Percentiles rank a stretch among this genome's conserved stretches.
Evolutionary conservation across 1,139 yeast genomes (phyloP).

Genomic region (Pichia sp.): DNA sequence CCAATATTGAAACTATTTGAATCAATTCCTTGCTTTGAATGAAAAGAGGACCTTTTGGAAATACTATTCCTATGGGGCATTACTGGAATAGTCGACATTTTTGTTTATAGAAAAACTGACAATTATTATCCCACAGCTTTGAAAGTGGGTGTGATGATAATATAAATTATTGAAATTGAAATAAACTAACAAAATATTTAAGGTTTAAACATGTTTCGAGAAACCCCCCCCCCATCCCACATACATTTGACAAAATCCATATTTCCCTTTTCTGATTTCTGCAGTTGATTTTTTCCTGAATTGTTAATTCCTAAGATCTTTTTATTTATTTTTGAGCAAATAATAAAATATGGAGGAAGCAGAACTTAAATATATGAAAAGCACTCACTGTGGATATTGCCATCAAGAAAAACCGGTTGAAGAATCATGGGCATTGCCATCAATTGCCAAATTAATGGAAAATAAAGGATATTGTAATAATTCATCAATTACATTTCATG

Average conservation of each 20-base stretch:
- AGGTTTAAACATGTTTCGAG: too few relatives aligned
- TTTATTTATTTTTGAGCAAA: too few relatives aligned
- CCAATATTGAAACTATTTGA: not conserved
- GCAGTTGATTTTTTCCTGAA: too few relatives aligned
- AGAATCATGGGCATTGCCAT: slow-evolving; percentile 34
- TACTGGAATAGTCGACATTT: not conserved
- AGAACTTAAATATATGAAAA: slow-evolving; percentile 26
- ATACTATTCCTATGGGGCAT: slow-evolving; percentile 12
- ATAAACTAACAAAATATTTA: too few relatives aligned
- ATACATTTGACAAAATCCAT: too few relatives aligned
- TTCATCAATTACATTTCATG: slow-evolving; percentile 44
- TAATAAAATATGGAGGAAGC: too few relatives aligned
- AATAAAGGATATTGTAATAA: slow-evolving; percentile 25
- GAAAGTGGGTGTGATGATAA: too few relatives aligned
- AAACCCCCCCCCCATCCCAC: too few relatives aligned
- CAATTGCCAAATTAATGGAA: slow-evolving; percentile 17
- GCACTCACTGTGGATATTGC: slow-evolving; percentile 59
- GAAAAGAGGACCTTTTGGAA: slow-evolving; percentile 8
- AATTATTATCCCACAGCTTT: too few relatives aligned
- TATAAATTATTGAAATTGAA: too few relatives aligned
- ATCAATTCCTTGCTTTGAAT: not conserved
- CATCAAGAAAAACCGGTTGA: slow-evolving; percentile 37
- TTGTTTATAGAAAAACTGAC: not conserved
- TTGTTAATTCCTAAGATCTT: too few relatives aligned
- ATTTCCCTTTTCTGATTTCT: too few relatives aligned